These are phyloP conservation scores for Globisporangium apiculatum DNA, from an alignment of 352 stramenopile species.

Conservation along the genomic window DNA sequence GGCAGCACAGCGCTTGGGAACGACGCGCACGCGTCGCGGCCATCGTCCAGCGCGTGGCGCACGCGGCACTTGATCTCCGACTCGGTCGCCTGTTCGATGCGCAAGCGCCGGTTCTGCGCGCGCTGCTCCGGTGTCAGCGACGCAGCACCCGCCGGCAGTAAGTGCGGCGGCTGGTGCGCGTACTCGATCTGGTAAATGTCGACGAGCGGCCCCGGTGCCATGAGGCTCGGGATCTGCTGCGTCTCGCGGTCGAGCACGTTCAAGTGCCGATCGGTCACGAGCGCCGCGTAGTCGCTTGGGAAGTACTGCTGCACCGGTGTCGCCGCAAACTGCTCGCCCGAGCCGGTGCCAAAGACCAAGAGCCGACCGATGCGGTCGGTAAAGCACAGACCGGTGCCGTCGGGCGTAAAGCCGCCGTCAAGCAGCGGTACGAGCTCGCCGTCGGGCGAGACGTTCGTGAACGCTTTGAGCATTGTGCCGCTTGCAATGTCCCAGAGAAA, in stretches of 20 bases:
- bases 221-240: slow-evolving; percentile 79
- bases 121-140: slow-evolving; percentile 35
- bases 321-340: slow-evolving; percentile 45
- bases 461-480: slow-evolving; percentile 53
- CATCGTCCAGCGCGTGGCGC: slow-evolving; percentile 29
- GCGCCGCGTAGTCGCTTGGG: slow-evolving; percentile 83
- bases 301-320: slow-evolving; percentile 86
- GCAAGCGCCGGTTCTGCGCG: slow-evolving; percentile 51
- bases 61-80: slow-evolving; percentile 61
- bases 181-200: slow-evolving; percentile 75
- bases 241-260: slow-evolving; percentile 87
- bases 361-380: slow-evolving; percentile 80
- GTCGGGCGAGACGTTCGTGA: slow-evolving; percentile 50
- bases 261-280: slow-evolving; percentile 83
- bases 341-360: slow-evolving; percentile 73
- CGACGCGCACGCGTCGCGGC: slow-evolving; percentile 30
- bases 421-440: slow-evolving; percentile 61
- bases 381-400: slow-evolving; percentile 64
- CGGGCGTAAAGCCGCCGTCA: slow-evolving; percentile 65
- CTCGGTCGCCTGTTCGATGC: slow-evolving; percentile 59
- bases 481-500: slow-evolving; percentile 82
- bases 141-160: slow-evolving; percentile 12
- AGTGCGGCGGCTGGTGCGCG: slow-evolving; percentile 63
- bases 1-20: slow-evolving; percentile 33
- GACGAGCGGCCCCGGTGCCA: slow-evolving; percentile 66